A percentile compares a stretch with the other conserved stretches of the same genome.
Conservation (phyloP, 768 basidiomycete genomes). For the Amanita muscaria region DNA sequence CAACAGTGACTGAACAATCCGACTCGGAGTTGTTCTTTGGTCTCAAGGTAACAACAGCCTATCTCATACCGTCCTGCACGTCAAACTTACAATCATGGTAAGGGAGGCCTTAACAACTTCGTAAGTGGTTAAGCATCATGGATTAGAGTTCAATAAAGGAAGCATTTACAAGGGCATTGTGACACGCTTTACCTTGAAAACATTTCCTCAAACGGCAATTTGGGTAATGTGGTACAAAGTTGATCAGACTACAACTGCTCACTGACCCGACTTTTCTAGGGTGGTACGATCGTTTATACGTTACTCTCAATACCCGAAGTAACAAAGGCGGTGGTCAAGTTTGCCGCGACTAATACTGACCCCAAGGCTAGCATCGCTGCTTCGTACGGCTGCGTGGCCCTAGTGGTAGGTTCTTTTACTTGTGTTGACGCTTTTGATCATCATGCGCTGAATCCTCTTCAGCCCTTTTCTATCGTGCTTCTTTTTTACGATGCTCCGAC, state of each 20-base stretch:
- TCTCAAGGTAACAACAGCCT: conserved; percentile 11
- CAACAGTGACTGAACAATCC: conserved; percentile 11
- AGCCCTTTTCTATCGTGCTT: conserved; percentile 16
- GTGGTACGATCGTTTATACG: neutral
- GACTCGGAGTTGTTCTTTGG: conserved; percentile 21
- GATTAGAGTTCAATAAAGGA: neutral
- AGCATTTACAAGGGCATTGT: conserved; percentile 32
- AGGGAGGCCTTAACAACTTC: conserved; percentile 32
- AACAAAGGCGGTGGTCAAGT: neutral
- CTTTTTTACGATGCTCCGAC: conserved; percentile 48
- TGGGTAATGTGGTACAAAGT: conserved; percentile 6
- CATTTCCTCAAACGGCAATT: conserved; percentile 29
- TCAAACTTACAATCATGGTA: neutral
- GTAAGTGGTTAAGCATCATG: conserved; percentile 20
- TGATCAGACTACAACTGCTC: too few species aligned
- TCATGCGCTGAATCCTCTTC: neutral
- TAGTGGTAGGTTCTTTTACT: too few species aligned
- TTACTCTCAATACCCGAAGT: neutral
- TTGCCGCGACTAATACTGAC: neutral
- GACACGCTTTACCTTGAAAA: conserved; percentile 36
- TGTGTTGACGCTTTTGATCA: too few species aligned
- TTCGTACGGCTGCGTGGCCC: neutral
- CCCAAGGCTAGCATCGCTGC: conserved; percentile 7
- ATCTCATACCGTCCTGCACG: too few species aligned
- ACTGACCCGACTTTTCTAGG: neutral